Percentiles rank a stretch among this genome's conserved stretches.
Conservation (phyloP, 352 stramenopile genomes). For the Globisporangium echinulatum region DNA sequence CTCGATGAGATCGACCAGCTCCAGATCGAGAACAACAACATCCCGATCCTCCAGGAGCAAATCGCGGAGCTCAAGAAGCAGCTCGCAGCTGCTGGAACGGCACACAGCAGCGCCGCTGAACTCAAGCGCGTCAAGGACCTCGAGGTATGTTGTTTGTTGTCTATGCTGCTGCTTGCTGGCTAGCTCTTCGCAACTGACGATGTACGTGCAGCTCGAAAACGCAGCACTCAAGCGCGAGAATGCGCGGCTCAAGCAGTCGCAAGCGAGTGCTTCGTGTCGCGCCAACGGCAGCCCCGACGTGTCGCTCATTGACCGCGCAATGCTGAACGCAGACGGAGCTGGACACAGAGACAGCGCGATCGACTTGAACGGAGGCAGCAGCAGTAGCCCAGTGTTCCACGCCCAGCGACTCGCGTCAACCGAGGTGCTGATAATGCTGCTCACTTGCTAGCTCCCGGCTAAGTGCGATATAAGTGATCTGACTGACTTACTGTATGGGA, state of each 20-base stretch:
- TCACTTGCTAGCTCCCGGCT: too few relatives aligned
- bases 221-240: constrained; percentile 42
- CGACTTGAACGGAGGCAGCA: too few relatives aligned
- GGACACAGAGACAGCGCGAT: not conserved
- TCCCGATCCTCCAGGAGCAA: constrained; percentile 70
- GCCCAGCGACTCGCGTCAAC: constrained; percentile 7
- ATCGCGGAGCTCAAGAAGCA: constrained; percentile 62
- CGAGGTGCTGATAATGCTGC: constrained; percentile 3
- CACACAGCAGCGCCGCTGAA: constrained; percentile 3
- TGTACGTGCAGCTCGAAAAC: constrained; percentile 33
- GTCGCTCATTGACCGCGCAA: not conserved
- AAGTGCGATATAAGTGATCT: not conserved
- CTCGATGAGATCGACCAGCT: constrained; percentile 59
- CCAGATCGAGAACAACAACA: constrained; percentile 83
- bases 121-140: constrained; percentile 33
- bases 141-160: constrained; percentile 20
- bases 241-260: constrained; percentile 28
- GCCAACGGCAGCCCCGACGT: constrained; percentile 8
- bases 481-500: not conserved
- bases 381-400: too few relatives aligned
- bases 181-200: not conserved
- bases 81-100: constrained; percentile 8
- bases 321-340: too few relatives aligned
- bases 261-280: constrained; percentile 11
- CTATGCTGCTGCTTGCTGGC: not conserved